A percentile compares a stretch with the other conserved stretches of the same genome.
phyloP scores from a whole-genome alignment of 169 alveolate species.

The Perkinsus olseni region DNA sequence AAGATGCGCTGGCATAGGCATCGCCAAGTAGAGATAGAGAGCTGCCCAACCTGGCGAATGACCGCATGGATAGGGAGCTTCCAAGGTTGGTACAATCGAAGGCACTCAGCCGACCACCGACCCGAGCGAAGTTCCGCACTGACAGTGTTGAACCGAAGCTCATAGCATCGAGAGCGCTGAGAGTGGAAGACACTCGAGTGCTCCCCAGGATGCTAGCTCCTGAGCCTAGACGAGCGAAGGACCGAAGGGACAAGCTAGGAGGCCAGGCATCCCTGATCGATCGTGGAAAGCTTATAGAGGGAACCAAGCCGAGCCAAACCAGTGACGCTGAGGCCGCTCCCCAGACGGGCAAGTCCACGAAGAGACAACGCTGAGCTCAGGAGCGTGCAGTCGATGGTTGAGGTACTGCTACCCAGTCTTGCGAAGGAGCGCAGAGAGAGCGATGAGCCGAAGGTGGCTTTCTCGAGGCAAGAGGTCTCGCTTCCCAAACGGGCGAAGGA shows the following conservation, averaged over 20 bases:
- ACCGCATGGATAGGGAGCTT: background rate
- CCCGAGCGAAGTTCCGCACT: background rate
- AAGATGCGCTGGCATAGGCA: background rate
- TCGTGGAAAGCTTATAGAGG: background rate
- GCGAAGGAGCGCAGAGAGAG: conserved; percentile 5
- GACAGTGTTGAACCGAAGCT: background rate
- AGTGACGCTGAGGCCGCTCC: background rate
- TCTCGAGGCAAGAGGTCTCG: background rate
- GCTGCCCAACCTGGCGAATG: background rate
- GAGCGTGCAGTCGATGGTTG: background rate
- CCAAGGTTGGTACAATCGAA: background rate
- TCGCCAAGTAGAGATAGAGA: background rate
- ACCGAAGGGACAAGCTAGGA: background rate
- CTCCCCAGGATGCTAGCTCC: background rate
- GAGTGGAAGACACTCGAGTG: background rate
- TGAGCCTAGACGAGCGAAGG: background rate
- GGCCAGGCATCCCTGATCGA: background rate
- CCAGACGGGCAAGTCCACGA: background rate
- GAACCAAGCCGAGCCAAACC: background rate
- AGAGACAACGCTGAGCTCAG: background rate
- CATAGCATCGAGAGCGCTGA: background rate
- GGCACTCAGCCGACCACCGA: background rate
- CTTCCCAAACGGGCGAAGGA: background rate
- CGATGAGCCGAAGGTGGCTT: background rate
- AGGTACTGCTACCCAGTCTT: conserved; percentile 4